Conservation (phyloP, 169 alveolate genomes). For the Plasmodium berghei region DNA sequence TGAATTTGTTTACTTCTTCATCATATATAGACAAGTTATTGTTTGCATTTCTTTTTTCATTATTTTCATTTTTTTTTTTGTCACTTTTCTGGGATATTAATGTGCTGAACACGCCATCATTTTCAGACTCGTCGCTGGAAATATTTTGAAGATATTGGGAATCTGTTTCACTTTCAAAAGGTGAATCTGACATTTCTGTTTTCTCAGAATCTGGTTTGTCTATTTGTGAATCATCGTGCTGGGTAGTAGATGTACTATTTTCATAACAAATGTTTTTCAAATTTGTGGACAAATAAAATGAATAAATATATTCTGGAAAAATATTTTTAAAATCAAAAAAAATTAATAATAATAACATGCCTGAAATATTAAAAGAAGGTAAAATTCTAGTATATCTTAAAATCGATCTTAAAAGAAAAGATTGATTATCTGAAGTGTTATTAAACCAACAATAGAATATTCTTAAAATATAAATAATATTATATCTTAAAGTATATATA, state of each 20-base stretch:
- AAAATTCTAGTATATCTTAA: slow-evolving; percentile 65
- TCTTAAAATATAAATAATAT: slow-evolving; percentile 56
- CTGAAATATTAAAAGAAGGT: slow-evolving; percentile 64
- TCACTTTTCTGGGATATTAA: not conserved
- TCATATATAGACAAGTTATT: not conserved
- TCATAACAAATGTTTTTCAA: slow-evolving; percentile 67
- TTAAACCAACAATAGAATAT: slow-evolving; percentile 72
- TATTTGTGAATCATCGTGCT: not conserved
- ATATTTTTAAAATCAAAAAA: slow-evolving; percentile 58
- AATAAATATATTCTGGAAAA: slow-evolving; percentile 51
- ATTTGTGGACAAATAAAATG: slow-evolving; percentile 56
- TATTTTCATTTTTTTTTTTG: not conserved
- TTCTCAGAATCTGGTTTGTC: slow-evolving; percentile 1
- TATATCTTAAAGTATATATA: slow-evolving; percentile 59
- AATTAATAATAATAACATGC: slow-evolving; percentile 43
- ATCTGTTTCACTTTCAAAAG: too few species aligned
- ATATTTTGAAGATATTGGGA: too few species aligned
- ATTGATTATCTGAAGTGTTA: slow-evolving; percentile 67
- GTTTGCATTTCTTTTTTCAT: not conserved
- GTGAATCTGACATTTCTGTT: not conserved
- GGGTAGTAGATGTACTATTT: not conserved
- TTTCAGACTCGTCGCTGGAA: not conserved
- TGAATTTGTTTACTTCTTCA: not conserved
- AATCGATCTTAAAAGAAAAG: slow-evolving; percentile 64
- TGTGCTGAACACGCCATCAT: not conserved